A percentile compares a stretch with the other conserved stretches of the same genome.
Evolutionary conservation across 1,284 basidiomycete species (phyloP).

Genomic region (Rhodotorula mucilaginosa): DNA sequence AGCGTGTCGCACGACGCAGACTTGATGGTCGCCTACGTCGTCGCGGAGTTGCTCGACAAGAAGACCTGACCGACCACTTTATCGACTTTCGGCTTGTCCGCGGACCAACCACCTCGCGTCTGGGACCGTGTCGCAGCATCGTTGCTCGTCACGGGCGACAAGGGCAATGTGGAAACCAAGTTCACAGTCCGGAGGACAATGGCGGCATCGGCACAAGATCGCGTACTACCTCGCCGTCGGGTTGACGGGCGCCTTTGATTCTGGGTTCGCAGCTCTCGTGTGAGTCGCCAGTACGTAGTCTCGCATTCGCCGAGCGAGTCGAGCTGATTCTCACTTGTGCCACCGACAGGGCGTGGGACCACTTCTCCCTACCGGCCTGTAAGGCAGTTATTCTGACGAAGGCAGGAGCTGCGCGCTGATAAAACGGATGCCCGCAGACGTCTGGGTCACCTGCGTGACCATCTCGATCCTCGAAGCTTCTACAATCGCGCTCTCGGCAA

Average conservation of each 20-base stretch:
- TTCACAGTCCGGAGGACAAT: neutral
- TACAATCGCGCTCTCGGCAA: neutral
- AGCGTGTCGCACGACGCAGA: conserved; percentile 41
- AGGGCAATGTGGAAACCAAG: neutral
- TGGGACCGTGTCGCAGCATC: neutral
- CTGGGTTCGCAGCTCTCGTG: neutral
- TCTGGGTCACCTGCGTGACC: neutral
- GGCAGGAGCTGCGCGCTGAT: too few species aligned
- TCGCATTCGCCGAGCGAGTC: neutral
- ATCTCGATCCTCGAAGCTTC: conserved; percentile 6
- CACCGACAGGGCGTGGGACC: neutral
- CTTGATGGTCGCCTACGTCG: conserved; percentile 38
- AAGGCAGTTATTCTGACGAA: neutral
- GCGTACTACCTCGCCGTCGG: neutral
- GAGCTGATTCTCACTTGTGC: neutral
- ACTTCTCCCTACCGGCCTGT: neutral
- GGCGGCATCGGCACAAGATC: neutral
- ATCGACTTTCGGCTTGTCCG: neutral
- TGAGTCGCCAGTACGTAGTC: neutral
- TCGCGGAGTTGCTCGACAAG: conserved; percentile 19
- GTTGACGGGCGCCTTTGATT: neutral
- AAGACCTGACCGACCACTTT: neutral
- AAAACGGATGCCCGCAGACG: neutral
- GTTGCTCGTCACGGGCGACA: neutral
- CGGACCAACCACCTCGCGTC: neutral